These are phyloP conservation scores for Zymoseptoria pseudotritici DNA, from an alignment of 2,329 filamentous ascomycete genomes.

Conservation along the genomic window DNA sequence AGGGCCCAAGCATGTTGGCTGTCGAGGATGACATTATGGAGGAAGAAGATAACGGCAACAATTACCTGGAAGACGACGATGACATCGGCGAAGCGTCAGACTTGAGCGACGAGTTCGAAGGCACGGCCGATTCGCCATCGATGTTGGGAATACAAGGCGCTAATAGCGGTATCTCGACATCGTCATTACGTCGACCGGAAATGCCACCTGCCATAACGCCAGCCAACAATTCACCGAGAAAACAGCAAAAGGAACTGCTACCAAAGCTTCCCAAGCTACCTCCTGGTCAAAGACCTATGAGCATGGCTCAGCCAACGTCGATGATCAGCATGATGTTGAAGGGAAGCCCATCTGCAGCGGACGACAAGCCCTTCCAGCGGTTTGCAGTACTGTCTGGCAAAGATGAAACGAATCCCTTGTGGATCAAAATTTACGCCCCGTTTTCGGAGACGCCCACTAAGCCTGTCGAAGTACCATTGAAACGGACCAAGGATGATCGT, in stretches of 20 bases:
- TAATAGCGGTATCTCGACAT: slow-evolving; percentile 44
- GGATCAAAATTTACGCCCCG: slow-evolving; percentile 68
- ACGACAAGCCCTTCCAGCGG: slow-evolving; percentile 62
- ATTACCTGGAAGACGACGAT: slow-evolving; percentile 33
- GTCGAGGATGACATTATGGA: slow-evolving; percentile 25
- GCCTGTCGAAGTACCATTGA: slow-evolving; percentile 64
- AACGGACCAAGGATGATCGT: slow-evolving; percentile 61
- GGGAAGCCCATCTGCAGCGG: slow-evolving; percentile 43
- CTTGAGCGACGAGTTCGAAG: slow-evolving; percentile 52
- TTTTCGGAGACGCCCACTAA: slow-evolving; percentile 59
- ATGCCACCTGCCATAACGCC: slow-evolving; percentile 38
- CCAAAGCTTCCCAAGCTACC: slow-evolving; percentile 59
- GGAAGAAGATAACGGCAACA: slow-evolving; percentile 37
- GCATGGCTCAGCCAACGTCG: slow-evolving; percentile 64
- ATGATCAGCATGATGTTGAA: slow-evolving; percentile 51
- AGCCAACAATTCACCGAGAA: slow-evolving; percentile 52
- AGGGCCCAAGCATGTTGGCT: slow-evolving; percentile 35
- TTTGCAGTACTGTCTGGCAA: slow-evolving; percentile 72
- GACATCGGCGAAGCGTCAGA: slow-evolving; percentile 32
- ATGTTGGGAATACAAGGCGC: slow-evolving; percentile 56
- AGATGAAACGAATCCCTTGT: slow-evolving; percentile 68
- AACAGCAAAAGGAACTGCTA: slow-evolving; percentile 50
- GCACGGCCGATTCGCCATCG: slow-evolving; percentile 59
- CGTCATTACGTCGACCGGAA: slow-evolving; percentile 37
- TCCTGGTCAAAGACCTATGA: slow-evolving; percentile 60